These are phyloP conservation scores for Podospora anserina DNA, from an alignment of 495 filamentous ascomycete species.

Conservation along the genomic window DNA sequence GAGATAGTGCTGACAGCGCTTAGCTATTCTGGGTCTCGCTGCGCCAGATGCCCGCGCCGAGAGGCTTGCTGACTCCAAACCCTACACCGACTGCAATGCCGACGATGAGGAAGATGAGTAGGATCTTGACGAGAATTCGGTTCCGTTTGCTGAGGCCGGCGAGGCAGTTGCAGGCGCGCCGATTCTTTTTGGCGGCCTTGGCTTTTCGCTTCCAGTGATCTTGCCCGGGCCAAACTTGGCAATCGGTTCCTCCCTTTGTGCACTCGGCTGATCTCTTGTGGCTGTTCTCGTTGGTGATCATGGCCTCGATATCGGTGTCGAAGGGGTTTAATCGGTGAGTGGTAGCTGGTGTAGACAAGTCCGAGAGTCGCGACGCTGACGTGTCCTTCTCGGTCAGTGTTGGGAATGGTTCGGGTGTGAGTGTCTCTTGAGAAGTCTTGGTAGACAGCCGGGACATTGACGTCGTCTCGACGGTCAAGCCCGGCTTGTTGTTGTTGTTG, in stretches of 20 bases:
- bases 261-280: constrained; percentile 34
- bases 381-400: constrained; percentile 30
- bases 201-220: constrained; percentile 51
- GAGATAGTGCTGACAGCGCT: constrained; percentile 4
- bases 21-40: constrained; percentile 32
- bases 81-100: constrained; percentile 48
- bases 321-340: constrained; percentile 40
- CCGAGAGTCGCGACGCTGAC: constrained; percentile 28
- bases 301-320: constrained; percentile 49
- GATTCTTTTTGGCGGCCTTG: constrained; percentile 45
- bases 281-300: constrained; percentile 34
- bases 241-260: constrained; percentile 37
- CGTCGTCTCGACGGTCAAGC: constrained; percentile 34
- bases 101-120: constrained; percentile 43
- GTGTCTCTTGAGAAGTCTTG: constrained; percentile 31
- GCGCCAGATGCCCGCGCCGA: constrained; percentile 46
- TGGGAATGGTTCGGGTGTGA: constrained; percentile 28
- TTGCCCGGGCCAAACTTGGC: constrained; percentile 50
- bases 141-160: constrained; percentile 47
- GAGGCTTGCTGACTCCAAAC: constrained; percentile 50
- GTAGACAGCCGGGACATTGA: constrained; percentile 15
- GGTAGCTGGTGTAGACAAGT: constrained; percentile 39
- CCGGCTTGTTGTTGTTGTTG: constrained; percentile 26
- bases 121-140: constrained; percentile 43
- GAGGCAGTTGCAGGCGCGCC: constrained; percentile 43